Evolutionary conservation across 192 early-diverging fungal genomes (phyloP), one percentile per base, ranked within the genome.

Genomic region (Thoreauomyces humboldtii): DNA sequence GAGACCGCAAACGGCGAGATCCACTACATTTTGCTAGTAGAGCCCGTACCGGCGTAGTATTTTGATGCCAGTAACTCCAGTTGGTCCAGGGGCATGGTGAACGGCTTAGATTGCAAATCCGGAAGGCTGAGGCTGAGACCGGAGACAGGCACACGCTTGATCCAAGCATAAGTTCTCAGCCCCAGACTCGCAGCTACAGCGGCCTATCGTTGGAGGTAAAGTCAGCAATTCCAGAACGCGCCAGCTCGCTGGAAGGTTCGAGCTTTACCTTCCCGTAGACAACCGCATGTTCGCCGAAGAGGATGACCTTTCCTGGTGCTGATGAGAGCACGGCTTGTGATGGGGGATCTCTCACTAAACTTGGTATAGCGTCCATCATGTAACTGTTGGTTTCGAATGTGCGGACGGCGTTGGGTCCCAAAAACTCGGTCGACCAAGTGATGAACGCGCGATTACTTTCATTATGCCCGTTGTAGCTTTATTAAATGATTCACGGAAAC

Each of bases 281-380:
- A 1, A 96, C 96, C 2, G 93, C 91, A 54, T 99, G 96, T 71
- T 99, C 96, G 51, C 96, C 96, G 85, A 99, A 98, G 41, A 98
- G 70, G 61, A 99, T 99, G 65, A 92, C 87, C 66, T 99, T 99
- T 57, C 91, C 96, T n/a, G 96, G 96, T 17, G 96, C 92, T 32
- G 88, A 91, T 27, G 89, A 78, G 45, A 88, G 59, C 6, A 69
- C 43, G 27, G 67, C 31, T n/a, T n/a, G n/a, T n/a, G n/a, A n/a
- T n/a, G n/a, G n/a, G n/a, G n/a, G n/a, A n/a, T n/a, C n/a, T n/a
- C n/a, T n/a, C n/a, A n/a, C n/a, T n/a, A n/a, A n/a, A n/a, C n/a
- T n/a, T n/a, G n/a, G n/a, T n/a, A n/a, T n/a, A n/a, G n/a, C n/a
- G n/a, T n/a, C n/a, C n/a, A n/a, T n/a, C n/a, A n/a, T n/a, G n/a